Conservation (phyloP, 495 filamentous ascomycete genomes). For the Bathelium albidoporum region DNA sequence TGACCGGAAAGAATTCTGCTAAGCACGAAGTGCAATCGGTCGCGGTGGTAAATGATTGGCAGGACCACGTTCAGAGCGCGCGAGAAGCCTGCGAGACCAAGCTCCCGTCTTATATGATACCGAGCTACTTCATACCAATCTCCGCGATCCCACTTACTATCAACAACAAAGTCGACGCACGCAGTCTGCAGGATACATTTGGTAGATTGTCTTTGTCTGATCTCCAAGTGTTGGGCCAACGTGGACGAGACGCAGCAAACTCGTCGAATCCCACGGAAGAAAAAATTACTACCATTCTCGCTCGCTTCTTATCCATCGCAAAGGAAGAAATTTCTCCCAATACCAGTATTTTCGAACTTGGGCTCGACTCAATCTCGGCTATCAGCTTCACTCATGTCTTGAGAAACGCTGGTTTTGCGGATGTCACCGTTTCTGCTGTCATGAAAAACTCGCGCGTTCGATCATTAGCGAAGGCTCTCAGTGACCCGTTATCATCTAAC, state of each 20-base stretch:
- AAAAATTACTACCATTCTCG: constrained; percentile 43
- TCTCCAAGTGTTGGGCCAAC: constrained; percentile 41
- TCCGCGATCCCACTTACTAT: constrained; percentile 53
- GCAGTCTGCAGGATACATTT: constrained; percentile 49
- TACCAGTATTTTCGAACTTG: constrained; percentile 69
- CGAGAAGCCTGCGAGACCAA: constrained; percentile 45
- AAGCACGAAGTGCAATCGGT: constrained; percentile 14
- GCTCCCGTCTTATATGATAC: constrained; percentile 68
- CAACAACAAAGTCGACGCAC: constrained; percentile 69
- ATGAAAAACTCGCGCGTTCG: constrained; percentile 40
- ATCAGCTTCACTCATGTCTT: constrained; percentile 46
- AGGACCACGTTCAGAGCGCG: constrained; percentile 24
- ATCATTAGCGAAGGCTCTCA: background rate
- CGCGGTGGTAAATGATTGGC: constrained; percentile 14
- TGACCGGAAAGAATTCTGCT: constrained; percentile 15
- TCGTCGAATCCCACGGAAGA: constrained; percentile 33
- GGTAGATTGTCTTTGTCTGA: constrained; percentile 41
- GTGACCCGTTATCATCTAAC: too few relatives aligned
- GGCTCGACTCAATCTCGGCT: constrained; percentile 72
- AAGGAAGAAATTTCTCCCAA: constrained; percentile 36
- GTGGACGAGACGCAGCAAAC: constrained; percentile 12
- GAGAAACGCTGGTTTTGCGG: constrained; percentile 38
- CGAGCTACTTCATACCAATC: constrained; percentile 58
- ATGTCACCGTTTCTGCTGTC: constrained; percentile 51
- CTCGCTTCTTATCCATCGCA: constrained; percentile 36